These are phyloP conservation scores for Lenzites betulinus DNA, from an alignment of 768 basidiomycete species.

Conservation along the genomic window DNA sequence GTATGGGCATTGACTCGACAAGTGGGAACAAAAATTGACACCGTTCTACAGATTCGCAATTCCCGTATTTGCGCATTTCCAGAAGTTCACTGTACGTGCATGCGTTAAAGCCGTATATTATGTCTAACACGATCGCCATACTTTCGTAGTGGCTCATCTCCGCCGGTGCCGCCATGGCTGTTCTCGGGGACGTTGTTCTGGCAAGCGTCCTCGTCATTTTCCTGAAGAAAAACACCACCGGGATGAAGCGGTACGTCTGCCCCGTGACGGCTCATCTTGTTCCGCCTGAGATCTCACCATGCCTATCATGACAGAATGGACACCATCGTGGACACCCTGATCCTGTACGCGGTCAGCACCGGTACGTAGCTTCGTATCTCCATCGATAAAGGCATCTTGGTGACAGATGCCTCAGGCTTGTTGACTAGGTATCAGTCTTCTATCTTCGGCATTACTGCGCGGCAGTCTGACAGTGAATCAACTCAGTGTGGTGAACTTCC, in stretches of 20 bases:
- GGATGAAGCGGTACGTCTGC: slow-evolving; percentile 7
- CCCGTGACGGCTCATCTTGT: not conserved
- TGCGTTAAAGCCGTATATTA: not conserved
- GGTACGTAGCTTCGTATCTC: not conserved
- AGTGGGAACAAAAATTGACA: not conserved
- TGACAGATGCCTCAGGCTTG: not conserved
- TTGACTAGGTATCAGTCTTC: not conserved
- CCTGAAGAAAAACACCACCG: not conserved
- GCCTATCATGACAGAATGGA: not conserved
- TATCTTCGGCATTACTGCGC: not conserved
- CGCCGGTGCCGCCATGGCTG: slow-evolving; percentile 8
- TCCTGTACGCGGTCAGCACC: slow-evolving; percentile 3
- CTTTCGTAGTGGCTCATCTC: slow-evolving; percentile 7
- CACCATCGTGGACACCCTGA: slow-evolving; percentile 6
- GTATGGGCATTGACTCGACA: not conserved
- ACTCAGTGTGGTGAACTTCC: not conserved
- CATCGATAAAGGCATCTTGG: not conserved
- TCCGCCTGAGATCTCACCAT: not conserved
- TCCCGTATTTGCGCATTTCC: slow-evolving; percentile 1
- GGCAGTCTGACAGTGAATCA: not conserved
- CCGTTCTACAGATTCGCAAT: not conserved
- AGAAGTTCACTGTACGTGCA: not conserved
- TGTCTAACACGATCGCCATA: not conserved
- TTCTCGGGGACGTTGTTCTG: not conserved
- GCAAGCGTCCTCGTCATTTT: slow-evolving; percentile 2